Evolutionary conservation across 139 green algal genomes (phyloP).

Genomic region (Chlorella sp.): DNA sequence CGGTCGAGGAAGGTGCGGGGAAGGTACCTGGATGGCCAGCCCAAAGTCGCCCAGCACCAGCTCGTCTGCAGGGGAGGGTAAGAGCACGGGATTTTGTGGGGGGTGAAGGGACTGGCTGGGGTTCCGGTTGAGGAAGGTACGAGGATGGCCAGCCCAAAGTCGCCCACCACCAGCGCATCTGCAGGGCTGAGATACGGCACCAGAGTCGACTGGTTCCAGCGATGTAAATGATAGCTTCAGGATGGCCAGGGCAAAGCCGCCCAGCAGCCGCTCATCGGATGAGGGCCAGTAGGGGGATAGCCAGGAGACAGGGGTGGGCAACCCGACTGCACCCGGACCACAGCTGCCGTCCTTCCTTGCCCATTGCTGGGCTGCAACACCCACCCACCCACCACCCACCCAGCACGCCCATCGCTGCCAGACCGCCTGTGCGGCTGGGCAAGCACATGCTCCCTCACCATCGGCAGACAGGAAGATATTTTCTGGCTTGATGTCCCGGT

Average conservation of each 20-base stretch:
- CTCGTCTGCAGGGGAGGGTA: conserved; percentile 13
- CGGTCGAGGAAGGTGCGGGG: not conserved
- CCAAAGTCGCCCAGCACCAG: conserved; percentile 84
- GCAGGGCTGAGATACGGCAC: not conserved
- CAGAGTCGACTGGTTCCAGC: not conserved
- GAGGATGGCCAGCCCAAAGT: conserved; percentile 84
- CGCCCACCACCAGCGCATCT: conserved; percentile 69
- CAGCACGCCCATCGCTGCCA: not conserved
- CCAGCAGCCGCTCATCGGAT: conserved; percentile 60
- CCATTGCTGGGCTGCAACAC: not conserved
- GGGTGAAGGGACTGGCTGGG: not conserved
- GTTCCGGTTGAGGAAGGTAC: not conserved
- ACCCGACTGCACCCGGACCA: too few relatives aligned
- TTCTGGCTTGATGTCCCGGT: conserved; percentile 84
- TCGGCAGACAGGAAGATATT: conserved; percentile 84
- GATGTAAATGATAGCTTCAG: conserved; percentile 4
- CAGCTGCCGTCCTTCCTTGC: not conserved
- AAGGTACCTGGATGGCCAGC: conserved; percentile 69
- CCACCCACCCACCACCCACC: too few relatives aligned
- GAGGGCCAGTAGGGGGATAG: not conserved
- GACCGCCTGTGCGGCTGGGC: not conserved
- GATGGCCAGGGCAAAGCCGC: conserved; percentile 86
- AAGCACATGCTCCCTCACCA: conserved; percentile 31
- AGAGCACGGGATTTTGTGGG: not conserved
- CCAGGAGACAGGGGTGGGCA: not conserved